Base-by-base conservation (phyloP, 2,329 filamentous ascomycete species). In the Thelonectria discophora region DNA sequence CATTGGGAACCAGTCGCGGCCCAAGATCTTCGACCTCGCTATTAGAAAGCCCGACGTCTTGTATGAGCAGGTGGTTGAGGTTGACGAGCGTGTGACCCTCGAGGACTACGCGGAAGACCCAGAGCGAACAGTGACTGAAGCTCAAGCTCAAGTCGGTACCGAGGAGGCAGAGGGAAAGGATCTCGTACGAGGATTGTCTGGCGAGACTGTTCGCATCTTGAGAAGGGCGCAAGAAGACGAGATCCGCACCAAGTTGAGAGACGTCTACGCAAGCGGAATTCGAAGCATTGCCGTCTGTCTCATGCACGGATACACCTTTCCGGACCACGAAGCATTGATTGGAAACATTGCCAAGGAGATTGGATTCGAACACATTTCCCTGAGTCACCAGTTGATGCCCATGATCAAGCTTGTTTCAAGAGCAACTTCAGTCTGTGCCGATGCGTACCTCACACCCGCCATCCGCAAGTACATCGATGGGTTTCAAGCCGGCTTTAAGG, bases 91-190 rank as follows among this genome's bases (percentile, higher is more conserved):
- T 39, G 93, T 97, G 3, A 97, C 94, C 0, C 79, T 97, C 11
- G 93, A 97, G 74, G 93, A 97, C 73, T 97, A 96, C 70, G 92
- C 93, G 0, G 94, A 97, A 77, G 92, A 97, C 72, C 94, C 93
- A 0, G 82, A 86, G 69, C 82, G 92, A 56, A 80, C 78, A 21
- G 62, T 80, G 11, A 86, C 81, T 0, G 79, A 84, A 57, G 88
- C 88, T 0, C 79, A 87, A 9, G 84, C 81, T 1, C 80, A 81
- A 62, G 80, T 81, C 5, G 82, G 86, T 4, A 81, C 80, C 2
- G 69, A 78, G 4, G 81, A 80, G 47, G 80, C 81, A 3, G 73
- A 73, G 30, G 77, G 82, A 42, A 81, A 92, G 74, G 81, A 83
- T 6, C 81, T 97, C 3, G 86, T 92, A 9, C 82, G 82, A 39